phyloP scores from a whole-genome alignment of 2,329 filamentous ascomycete species.

The Aspergillus neotritici region DNA sequence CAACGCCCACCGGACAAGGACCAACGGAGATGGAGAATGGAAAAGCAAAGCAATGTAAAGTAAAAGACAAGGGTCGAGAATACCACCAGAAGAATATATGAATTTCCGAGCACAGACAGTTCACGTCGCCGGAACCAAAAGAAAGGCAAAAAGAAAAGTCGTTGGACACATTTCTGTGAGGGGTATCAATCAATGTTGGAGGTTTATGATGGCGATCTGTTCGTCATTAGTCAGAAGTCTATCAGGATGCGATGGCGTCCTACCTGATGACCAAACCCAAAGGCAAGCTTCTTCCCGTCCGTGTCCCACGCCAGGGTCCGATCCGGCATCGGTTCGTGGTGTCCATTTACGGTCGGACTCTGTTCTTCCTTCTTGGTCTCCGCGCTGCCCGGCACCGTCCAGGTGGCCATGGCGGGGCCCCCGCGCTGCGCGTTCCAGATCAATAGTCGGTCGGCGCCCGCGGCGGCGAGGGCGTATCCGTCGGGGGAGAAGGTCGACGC shows the following conservation, averaged over 20 bases:
- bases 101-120: too few species aligned
- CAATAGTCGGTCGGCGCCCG: slow-evolving; percentile 38
- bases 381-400: slow-evolving; percentile 28
- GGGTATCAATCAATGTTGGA: too few species aligned
- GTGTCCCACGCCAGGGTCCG: slow-evolving; percentile 48
- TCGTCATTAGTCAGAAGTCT: slow-evolving; percentile 5
- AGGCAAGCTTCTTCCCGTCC: slow-evolving; percentile 50
- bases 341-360: slow-evolving; percentile 29
- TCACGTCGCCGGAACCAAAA: too few species aligned
- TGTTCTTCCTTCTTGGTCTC: slow-evolving; percentile 30
- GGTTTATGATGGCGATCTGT: background rate
- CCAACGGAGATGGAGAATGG: too few species aligned
- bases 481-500: slow-evolving; percentile 43
- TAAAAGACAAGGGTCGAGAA: too few species aligned
- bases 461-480: slow-evolving; percentile 42
- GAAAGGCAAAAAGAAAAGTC: too few species aligned
- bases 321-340: slow-evolving; percentile 32
- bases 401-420: slow-evolving; percentile 39
- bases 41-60: too few species aligned
- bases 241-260: slow-evolving; percentile 3
- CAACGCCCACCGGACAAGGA: too few species aligned
- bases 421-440: slow-evolving; percentile 46
- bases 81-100: too few species aligned
- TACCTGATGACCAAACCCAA: slow-evolving; percentile 47
- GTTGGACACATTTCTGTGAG: too few species aligned